These are phyloP conservation scores for Diaporthe humulicola DNA, from an alignment of 2,329 filamentous ascomycete genomes.

Conservation along the genomic window DNA sequence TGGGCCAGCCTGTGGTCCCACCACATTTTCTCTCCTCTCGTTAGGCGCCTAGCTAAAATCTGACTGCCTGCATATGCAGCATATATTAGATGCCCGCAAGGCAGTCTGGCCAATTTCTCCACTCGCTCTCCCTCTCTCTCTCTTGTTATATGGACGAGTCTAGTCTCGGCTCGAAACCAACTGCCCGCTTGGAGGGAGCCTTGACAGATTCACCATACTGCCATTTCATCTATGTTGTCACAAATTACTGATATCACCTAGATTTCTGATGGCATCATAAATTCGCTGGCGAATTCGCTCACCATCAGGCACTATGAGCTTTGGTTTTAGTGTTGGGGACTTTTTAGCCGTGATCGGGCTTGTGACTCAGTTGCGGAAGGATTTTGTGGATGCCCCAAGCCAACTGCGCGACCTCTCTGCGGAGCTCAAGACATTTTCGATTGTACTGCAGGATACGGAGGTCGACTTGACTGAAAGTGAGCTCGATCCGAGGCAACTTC, in stretches of 20 bases:
- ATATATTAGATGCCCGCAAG: not conserved
- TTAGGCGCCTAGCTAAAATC: not conserved
- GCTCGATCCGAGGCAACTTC: not conserved
- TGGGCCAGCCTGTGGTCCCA: not conserved
- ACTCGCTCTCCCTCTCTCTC: no score
- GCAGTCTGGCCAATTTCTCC: not conserved
- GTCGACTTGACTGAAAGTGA: not conserved
- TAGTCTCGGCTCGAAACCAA: not conserved
- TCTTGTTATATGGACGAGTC: not conserved
- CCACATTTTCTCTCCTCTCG: not conserved
- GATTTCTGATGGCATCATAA: no score
- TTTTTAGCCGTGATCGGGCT: not conserved
- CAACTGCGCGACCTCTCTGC: not conserved
- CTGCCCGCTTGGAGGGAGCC: accelerated
- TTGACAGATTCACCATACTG: not conserved
- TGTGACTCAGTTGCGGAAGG: not conserved
- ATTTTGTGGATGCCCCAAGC: not conserved
- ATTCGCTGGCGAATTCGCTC: no score
- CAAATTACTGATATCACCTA: not conserved
- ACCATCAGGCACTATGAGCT: not conserved
- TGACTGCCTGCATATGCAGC: not conserved
- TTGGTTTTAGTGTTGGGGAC: not conserved
- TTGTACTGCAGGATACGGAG: not conserved
- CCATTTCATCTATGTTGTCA: not conserved
- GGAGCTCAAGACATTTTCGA: not conserved